Evolutionary conservation across 1,284 basidiomycete genomes (phyloP), one percentile per base, ranked within the genome.

Genomic region (Caloboletus firmus): DNA sequence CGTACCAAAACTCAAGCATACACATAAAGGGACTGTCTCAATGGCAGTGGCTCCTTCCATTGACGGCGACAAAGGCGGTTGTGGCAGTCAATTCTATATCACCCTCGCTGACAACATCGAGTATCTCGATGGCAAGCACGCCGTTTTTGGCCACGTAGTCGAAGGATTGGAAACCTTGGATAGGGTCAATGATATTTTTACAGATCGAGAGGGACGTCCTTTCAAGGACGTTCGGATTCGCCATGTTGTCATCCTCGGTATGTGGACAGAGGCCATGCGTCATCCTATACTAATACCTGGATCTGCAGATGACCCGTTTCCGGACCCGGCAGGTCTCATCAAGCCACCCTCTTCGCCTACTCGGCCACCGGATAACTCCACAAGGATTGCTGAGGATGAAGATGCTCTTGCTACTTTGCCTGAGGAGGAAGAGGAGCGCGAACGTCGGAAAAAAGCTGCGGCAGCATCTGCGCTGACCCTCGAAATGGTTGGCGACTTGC

Each of bases 401-500:
- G 89, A 94, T 64, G 84, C 91, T 0, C 76, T 91, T 22, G 79
- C 82, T 12, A 85, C 85, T 8, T 75, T 91, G 40, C 85, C 89
- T 1, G 90, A 93, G 59, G 91, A 94, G 58, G 88, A 93, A 57
- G 85, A 86, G 40, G 96, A 96, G 63, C 81, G 81, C 17, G 76
- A 83, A 45, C 83, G 90, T 12, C 85, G 95, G 12, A 82, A 87
- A 68, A 88, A 89, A 54, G 95, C 95, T 0, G 95, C 96, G 0
- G 84, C 85, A 2, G 94, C 95, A 0, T 94, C 94, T 37, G 97
- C 96, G 0, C 77, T 99, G 34, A 99, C 97, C 2, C 83, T 99
- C 46, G 97, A 99, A 72, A 99, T 99, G 94, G 96, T 99, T 55
- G 96, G 96, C 45, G 97, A 99, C 72, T 77, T 99, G 50, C 97